These are phyloP conservation scores for Ogataea zsoltii DNA, from an alignment of 805 yeast genomes.

Conservation along the genomic window DNA sequence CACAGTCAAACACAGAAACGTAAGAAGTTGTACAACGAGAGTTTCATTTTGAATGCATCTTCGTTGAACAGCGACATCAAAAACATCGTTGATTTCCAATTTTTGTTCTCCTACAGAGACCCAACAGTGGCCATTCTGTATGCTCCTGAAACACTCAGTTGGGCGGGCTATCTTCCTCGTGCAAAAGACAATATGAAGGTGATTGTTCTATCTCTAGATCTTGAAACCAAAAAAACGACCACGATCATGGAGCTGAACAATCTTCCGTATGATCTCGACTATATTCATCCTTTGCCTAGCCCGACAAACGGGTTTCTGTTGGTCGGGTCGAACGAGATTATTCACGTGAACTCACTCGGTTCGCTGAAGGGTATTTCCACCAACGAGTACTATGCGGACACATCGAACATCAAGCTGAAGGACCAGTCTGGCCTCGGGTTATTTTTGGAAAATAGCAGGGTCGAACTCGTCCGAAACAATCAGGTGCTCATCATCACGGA, in stretches of 20 bases:
- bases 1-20: slow-evolving; percentile 6
- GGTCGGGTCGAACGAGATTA: slow-evolving; percentile 73
- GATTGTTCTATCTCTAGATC: slow-evolving; percentile 67
- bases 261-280: slow-evolving; percentile 74
- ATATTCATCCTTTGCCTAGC: slow-evolving; percentile 59
- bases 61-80: slow-evolving; percentile 56
- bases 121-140: slow-evolving; percentile 58
- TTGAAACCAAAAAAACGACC: slow-evolving; percentile 57
- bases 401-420: slow-evolving; percentile 40
- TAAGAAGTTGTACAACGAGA: slow-evolving; percentile 44
- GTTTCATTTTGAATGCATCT: slow-evolving; percentile 59
- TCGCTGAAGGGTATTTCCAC: slow-evolving; percentile 61
- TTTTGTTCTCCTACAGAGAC: slow-evolving; percentile 71
- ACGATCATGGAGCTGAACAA: slow-evolving; percentile 63
- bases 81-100: slow-evolving; percentile 70
- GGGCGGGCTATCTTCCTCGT: slow-evolving; percentile 75
- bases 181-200: slow-evolving; percentile 63
- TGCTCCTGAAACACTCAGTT: slow-evolving; percentile 44
- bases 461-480: slow-evolving; percentile 35
- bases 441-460: slow-evolving; percentile 53
- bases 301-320: slow-evolving; percentile 71
- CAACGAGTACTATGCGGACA: slow-evolving; percentile 49
- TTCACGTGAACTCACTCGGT: slow-evolving; percentile 81
- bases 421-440: slow-evolving; percentile 55
- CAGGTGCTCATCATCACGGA: slow-evolving; percentile 43